These are phyloP conservation scores for Paecilomyces dactylethromorphus DNA, from an alignment of 2,329 filamentous ascomycete species.

Conservation along the genomic window DNA sequence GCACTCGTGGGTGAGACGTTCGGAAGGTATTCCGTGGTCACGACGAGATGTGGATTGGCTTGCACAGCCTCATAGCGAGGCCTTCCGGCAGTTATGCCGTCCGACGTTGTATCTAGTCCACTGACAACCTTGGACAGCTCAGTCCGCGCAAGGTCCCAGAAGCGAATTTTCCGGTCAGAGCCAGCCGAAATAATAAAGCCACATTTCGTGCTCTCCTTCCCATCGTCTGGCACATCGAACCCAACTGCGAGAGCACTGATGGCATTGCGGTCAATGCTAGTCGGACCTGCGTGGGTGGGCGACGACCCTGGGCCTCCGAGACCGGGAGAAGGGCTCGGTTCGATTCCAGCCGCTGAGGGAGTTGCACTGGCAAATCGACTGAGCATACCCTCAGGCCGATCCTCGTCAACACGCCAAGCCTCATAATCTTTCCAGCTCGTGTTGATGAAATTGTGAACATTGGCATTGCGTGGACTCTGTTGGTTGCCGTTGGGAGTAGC, in stretches of 20 bases:
- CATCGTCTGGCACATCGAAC: constrained; percentile 62
- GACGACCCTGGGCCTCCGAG: background rate
- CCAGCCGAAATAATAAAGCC: constrained; percentile 84
- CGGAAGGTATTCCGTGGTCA: constrained; percentile 60
- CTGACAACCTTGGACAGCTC: constrained; percentile 77
- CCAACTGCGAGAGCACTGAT: constrained; percentile 70
- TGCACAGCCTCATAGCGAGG: constrained; percentile 65
- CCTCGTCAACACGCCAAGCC: constrained; percentile 83
- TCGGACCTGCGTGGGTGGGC: background rate
- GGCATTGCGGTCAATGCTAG: constrained; percentile 37
- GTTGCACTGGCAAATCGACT: constrained; percentile 63
- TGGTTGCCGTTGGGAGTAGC: background rate
- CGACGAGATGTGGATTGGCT: constrained; percentile 55
- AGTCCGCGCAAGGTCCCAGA: constrained; percentile 79
- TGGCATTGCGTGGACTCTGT: constrained; percentile 1
- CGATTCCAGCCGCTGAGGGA: constrained; percentile 47
- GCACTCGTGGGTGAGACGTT: constrained; percentile 21
- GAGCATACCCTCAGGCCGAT: constrained; percentile 79
- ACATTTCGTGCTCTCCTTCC: constrained; percentile 54
- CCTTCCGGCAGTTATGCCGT: constrained; percentile 37
- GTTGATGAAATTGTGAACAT: constrained; percentile 10
- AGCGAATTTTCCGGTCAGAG: constrained; percentile 82
- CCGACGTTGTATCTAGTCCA: constrained; percentile 64
- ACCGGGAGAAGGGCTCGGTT: constrained; percentile 45
- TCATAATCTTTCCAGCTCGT: constrained; percentile 59